phyloP scores from a whole-genome alignment of 129 eudicot species.

The Glebionis coronaria region DNA sequence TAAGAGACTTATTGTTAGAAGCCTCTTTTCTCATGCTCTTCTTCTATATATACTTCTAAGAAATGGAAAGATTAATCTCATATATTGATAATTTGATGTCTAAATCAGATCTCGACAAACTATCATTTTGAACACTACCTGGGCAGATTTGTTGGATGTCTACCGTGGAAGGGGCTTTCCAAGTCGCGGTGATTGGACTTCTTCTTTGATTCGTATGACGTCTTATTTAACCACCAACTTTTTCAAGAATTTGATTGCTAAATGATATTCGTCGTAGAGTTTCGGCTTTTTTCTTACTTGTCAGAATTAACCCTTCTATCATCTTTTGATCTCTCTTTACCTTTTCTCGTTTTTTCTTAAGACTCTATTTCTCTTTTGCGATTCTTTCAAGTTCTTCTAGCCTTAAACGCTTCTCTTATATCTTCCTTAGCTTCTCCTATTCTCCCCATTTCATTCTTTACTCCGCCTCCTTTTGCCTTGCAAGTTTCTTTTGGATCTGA shows the following conservation, averaged over 20 bases:
- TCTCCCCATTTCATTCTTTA: constrained; percentile 78
- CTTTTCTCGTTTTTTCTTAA: constrained; percentile 70
- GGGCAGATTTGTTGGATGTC: too few relatives aligned
- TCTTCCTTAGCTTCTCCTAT: constrained; percentile 77
- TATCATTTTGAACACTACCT: too few relatives aligned
- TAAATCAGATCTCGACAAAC: too few relatives aligned
- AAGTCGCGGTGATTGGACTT: constrained; percentile 54
- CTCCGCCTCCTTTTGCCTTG: constrained; percentile 58
- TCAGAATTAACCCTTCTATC: constrained; percentile 70
- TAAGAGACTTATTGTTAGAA: too few relatives aligned
- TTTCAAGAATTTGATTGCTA: constrained; percentile 80
- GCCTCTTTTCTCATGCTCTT: too few relatives aligned
- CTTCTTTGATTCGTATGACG: constrained; percentile 72
- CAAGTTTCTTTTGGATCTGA: constrained; percentile 87
- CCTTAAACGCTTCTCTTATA: too few relatives aligned
- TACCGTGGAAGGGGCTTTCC: constrained; percentile 36
- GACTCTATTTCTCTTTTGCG: constrained; percentile 80
- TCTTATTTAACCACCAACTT: constrained; percentile 58
- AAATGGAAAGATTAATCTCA: too few relatives aligned
- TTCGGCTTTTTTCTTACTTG: constrained; percentile 83
- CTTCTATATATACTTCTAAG: too few relatives aligned
- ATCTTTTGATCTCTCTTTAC: constrained; percentile 72
- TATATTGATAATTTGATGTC: too few relatives aligned
- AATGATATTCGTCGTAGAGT: constrained; percentile 67
- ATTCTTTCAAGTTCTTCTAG: too few relatives aligned